phyloP scores from a whole-genome alignment of 108 stramenopile genomes.

The Asterionellopsis glacialis region DNA sequence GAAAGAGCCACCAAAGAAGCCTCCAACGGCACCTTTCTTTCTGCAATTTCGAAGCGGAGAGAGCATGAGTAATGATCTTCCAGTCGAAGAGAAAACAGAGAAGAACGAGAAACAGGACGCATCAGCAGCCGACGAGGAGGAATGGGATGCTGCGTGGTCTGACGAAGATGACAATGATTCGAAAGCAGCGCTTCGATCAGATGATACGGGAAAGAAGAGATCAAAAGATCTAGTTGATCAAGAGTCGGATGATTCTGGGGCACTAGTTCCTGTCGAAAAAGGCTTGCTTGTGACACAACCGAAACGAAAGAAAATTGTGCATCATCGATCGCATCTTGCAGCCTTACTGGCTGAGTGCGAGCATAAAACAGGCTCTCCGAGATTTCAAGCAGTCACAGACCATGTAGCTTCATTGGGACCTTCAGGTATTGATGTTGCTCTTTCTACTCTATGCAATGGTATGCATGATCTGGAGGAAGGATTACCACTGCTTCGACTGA shows the following conservation, averaged over 20 bases:
- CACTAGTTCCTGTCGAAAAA: constrained; percentile 13
- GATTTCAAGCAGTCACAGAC: constrained; percentile 58
- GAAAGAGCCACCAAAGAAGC: constrained; percentile 89
- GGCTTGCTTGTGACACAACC: neutral
- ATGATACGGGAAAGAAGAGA: constrained; percentile 8
- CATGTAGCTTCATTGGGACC: constrained; percentile 75
- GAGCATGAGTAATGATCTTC: constrained; percentile 9
- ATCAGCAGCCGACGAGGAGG: constrained; percentile 43
- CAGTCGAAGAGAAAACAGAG: constrained; percentile 22
- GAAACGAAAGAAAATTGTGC: constrained; percentile 50
- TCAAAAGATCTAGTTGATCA: neutral
- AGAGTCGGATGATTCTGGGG: constrained; percentile 30
- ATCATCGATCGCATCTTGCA: constrained; percentile 69
- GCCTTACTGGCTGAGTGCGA: constrained; percentile 56
- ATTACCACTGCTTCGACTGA: constrained; percentile 58
- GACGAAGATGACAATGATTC: constrained; percentile 68
- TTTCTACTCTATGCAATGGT: constrained; percentile 79
- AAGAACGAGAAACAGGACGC: constrained; percentile 7
- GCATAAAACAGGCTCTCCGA: constrained; percentile 8
- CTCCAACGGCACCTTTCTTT: constrained; percentile 94
- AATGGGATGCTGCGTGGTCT: constrained; percentile 82
- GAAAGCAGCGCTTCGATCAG: constrained; percentile 12
- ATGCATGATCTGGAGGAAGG: constrained; percentile 83
- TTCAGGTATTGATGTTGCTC: constrained; percentile 89
- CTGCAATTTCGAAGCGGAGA: constrained; percentile 81